These are phyloP conservation scores for Wickerhamiella sergipiensis DNA, from an alignment of 805 yeast genomes.

Conservation along the genomic window DNA sequence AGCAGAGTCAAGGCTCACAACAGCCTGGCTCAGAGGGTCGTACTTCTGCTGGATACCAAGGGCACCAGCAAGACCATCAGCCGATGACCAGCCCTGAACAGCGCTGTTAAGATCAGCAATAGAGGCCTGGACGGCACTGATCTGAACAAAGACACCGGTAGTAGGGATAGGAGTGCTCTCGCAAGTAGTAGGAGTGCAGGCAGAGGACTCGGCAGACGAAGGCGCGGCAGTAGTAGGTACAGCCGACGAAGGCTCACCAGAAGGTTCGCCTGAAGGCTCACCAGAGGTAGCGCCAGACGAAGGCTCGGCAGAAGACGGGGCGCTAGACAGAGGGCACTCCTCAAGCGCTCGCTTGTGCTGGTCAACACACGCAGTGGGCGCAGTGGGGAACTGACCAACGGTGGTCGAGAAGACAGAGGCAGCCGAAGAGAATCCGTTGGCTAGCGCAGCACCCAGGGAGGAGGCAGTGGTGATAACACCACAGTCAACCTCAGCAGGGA, in stretches of 20 bases:
- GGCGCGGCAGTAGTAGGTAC: conserved; percentile 35
- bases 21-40: conserved; percentile 7
- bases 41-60: conserved; percentile 8
- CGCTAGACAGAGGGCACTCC: not conserved
- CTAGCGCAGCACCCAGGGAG: not conserved
- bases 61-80: conserved; percentile 9
- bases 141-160: too few species aligned
- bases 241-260: conserved; percentile 35
- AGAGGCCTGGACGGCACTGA: not conserved
- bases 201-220: not conserved
- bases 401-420: not conserved
- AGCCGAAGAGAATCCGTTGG: conserved; percentile 2
- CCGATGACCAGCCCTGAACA: conserved; percentile 7
- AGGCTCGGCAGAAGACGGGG: conserved; percentile 4
- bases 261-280: not conserved
- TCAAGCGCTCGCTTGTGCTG: not conserved
- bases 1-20: conserved; percentile 1
- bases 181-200: not conserved
- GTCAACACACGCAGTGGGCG: not conserved
- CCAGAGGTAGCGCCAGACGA: conserved; percentile 6
- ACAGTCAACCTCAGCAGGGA: conserved; percentile 5
- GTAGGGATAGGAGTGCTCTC: not conserved
- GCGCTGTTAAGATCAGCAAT: conserved; percentile 1
- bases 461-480: not conserved
- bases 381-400: not conserved